A percentile compares a stretch with the other conserved stretches of the same genome.
phyloP scores from a whole-genome alignment of 1,139 yeast genomes.

The Pichia sp. region DNA sequence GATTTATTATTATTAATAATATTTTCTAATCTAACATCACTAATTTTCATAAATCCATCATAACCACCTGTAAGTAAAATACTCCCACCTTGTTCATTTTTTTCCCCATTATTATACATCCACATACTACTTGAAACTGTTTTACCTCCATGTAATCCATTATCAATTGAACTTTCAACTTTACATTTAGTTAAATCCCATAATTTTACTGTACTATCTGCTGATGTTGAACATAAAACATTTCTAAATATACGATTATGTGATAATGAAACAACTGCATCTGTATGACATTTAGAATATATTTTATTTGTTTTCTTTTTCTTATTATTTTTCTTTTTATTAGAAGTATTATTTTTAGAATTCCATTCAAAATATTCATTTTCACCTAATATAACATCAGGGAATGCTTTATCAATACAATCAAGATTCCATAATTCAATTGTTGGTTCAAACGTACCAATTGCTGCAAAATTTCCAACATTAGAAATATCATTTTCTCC shows the following conservation, averaged over 20 bases:
- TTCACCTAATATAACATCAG: constrained; percentile 88
- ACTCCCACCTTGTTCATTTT: constrained; percentile 42
- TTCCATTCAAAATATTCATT: constrained; percentile 31
- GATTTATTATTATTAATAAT: constrained; percentile 52
- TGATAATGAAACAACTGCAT: constrained; percentile 83
- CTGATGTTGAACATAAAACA: constrained; percentile 89
- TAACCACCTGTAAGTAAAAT: constrained; percentile 89
- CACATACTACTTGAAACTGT: constrained; percentile 86
- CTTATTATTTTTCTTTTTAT: constrained; percentile 30
- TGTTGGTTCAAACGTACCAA: constrained; percentile 96
- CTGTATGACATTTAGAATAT: constrained; percentile 71
- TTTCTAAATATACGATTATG: constrained; percentile 80
- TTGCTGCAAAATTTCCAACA: constrained; percentile 87
- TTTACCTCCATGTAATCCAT: constrained; percentile 50
- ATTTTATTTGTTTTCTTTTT: constrained; percentile 31
- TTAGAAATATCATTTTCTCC: constrained; percentile 36
- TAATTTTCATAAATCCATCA: constrained; percentile 70
- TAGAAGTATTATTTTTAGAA: constrained; percentile 11
- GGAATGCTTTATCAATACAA: constrained; percentile 88
- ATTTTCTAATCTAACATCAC: constrained; percentile 81
- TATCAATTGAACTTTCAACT: constrained; percentile 66
- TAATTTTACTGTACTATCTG: constrained; percentile 87
- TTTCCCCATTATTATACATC: constrained; percentile 40
- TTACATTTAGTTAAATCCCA: constrained; percentile 82
- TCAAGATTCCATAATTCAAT: constrained; percentile 97